phyloP scores from a whole-genome alignment of 352 stramenopile species.

The Pythium utonaiense region DNA sequence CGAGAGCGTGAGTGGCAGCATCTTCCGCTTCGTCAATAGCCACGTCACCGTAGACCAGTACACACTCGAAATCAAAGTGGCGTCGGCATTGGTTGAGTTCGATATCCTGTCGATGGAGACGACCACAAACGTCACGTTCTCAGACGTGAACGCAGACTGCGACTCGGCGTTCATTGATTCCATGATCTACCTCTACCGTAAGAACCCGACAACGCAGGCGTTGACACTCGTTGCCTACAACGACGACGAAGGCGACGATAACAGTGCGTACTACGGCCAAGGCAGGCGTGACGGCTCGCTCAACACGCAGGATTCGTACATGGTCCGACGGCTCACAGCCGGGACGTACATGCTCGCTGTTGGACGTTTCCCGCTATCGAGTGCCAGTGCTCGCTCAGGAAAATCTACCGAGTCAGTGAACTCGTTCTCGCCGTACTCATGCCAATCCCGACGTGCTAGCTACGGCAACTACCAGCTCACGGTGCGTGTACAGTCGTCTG shows the following conservation, averaged over 20 bases:
- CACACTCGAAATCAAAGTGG: slow-evolving; percentile 36
- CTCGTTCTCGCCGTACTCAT: slow-evolving; percentile 58
- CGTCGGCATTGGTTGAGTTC: slow-evolving; percentile 51
- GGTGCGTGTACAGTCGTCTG: slow-evolving; percentile 40
- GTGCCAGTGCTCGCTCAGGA: slow-evolving; percentile 31
- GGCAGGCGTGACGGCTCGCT: slow-evolving; percentile 49
- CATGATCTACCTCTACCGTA: slow-evolving; percentile 45
- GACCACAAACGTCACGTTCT: slow-evolving; percentile 38
- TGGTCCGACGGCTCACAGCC: slow-evolving; percentile 39
- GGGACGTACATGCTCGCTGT: slow-evolving; percentile 60
- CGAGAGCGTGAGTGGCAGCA: slow-evolving; percentile 48
- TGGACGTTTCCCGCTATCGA: slow-evolving; percentile 50
- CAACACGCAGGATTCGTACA: slow-evolving; percentile 48
- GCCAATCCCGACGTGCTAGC: slow-evolving; percentile 45
- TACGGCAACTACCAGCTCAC: slow-evolving; percentile 76
- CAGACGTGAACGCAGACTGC: slow-evolving; percentile 64
- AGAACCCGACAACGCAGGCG: slow-evolving; percentile 19
- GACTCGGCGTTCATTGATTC: slow-evolving; percentile 75
- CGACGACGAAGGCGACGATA: slow-evolving; percentile 63
- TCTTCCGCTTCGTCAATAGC: slow-evolving; percentile 41
- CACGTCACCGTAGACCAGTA: slow-evolving; percentile 65
- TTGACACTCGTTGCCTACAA: slow-evolving; percentile 49
- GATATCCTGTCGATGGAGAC: slow-evolving; percentile 69
- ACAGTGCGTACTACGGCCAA: slow-evolving; percentile 35
- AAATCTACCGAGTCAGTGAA: slow-evolving; percentile 33